Evolutionary conservation across 495 filamentous ascomycete genomes (phyloP).

Genomic region (Penicillium pancosmium): DNA sequence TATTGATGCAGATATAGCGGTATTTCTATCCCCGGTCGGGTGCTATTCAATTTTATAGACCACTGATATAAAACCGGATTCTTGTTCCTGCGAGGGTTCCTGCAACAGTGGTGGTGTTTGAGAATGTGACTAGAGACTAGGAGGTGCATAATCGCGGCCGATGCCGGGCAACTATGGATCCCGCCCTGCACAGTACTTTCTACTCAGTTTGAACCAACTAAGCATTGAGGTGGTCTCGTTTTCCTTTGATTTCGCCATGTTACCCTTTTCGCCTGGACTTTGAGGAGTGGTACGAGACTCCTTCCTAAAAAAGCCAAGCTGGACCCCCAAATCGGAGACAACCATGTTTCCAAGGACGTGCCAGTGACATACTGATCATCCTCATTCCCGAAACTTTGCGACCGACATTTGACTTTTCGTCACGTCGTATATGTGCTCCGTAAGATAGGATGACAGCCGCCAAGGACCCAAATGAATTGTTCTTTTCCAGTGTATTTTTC

Average conservation of each 20-base stretch:
- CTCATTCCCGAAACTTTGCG: not conserved
- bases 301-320: not conserved
- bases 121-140: not conserved
- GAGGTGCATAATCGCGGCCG: slow-evolving; percentile 27
- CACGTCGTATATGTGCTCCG: not conserved
- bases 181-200: not conserved
- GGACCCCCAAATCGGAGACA: not conserved
- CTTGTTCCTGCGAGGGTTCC: slow-evolving; percentile 3
- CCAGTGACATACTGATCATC: not conserved
- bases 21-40: not conserved
- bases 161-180: slow-evolving; percentile 8
- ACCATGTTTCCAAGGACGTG: not conserved
- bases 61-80: slow-evolving; percentile 8
- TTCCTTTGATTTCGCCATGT: not conserved
- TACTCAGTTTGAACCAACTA: not conserved
- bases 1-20: not conserved
- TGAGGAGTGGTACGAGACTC: not conserved
- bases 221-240: not conserved
- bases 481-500: not conserved
- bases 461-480: too few species aligned
- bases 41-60: not conserved
- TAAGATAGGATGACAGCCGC: too few species aligned
- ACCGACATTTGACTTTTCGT: not conserved
- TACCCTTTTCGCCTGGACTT: not conserved
- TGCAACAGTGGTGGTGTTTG: not conserved